Evolutionary conservation across 139 green algal species (phyloP).

Genomic region (Closterium sp.): DNA sequence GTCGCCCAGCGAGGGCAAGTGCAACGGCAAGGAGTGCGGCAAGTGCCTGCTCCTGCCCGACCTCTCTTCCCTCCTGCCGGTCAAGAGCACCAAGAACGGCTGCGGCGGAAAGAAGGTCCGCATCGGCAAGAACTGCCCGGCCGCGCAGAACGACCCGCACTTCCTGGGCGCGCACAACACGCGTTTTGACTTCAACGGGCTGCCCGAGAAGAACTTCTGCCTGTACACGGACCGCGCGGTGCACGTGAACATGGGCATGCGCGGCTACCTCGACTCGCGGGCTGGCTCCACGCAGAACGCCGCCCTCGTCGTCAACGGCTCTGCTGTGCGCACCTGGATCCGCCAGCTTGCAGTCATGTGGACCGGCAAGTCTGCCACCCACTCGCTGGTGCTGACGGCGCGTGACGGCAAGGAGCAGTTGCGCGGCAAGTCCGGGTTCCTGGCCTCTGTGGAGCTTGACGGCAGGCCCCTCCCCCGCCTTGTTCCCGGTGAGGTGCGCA

Average conservation of each 20-base stretch:
- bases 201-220: constrained; percentile 22
- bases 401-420: background rate
- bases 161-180: constrained; percentile 7
- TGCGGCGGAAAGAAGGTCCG: background rate
- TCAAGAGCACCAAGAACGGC: too few species aligned
- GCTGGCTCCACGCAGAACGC: background rate
- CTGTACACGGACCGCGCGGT: background rate
- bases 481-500: background rate
- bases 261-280: constrained; percentile 4
- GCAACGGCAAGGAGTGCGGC: too few species aligned
- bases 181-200: constrained; percentile 22
- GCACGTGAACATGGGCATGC: constrained; percentile 27
- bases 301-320: background rate
- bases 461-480: background rate
- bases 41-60: too few species aligned
- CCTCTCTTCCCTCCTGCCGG: too few species aligned
- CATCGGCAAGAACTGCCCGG: background rate
- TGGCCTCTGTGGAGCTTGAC: background rate
- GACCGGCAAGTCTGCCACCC: background rate
- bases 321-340: constrained; percentile 7
- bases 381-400: background rate
- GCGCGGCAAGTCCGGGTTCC: background rate
- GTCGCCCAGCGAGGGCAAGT: too few species aligned
- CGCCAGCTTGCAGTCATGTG: constrained; percentile 14
- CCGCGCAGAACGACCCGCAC: constrained; percentile 5